These are phyloP conservation scores for Crepidotus variabilis DNA, from an alignment of 768 basidiomycete genomes.

Conservation along the genomic window DNA sequence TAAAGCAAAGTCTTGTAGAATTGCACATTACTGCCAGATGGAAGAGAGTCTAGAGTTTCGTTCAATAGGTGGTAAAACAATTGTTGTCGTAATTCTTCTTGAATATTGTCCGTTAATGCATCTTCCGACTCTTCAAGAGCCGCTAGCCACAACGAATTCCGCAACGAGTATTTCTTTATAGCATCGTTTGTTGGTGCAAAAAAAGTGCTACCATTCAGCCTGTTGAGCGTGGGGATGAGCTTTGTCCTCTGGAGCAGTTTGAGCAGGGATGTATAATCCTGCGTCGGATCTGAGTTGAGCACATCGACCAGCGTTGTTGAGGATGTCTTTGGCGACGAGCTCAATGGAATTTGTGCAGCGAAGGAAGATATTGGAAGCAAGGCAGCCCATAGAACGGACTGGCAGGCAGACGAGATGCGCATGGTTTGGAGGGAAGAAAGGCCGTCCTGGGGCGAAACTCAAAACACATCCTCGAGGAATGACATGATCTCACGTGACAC, in stretches of 20 bases:
- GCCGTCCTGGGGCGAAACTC: background rate
- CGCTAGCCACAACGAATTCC: constrained; percentile 33
- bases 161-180: constrained; percentile 45
- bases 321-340: constrained; percentile 11
- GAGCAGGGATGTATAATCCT: constrained; percentile 73
- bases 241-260: constrained; percentile 76
- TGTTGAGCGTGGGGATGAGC: constrained; percentile 90
- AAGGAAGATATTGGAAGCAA: constrained; percentile 25
- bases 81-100: constrained; percentile 82
- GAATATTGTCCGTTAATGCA: constrained; percentile 68
- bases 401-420: constrained; percentile 18
- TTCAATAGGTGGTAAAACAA: constrained; percentile 95
- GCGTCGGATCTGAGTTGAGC: constrained; percentile 56
- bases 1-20: constrained; percentile 65
- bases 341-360: constrained; percentile 29
- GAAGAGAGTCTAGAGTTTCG: constrained; percentile 54
- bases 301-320: constrained; percentile 74
- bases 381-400: constrained; percentile 22
- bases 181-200: constrained; percentile 98
- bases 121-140: constrained; percentile 34
- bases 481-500: constrained; percentile 17
- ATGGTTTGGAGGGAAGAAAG: constrained; percentile 22
- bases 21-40: constrained; percentile 32
- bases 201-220: constrained; percentile 75
- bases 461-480: constrained; percentile 7